Conservation (phyloP, 495 filamentous ascomycete genomes). For the Penicillium cosmopolitanum region DNA sequence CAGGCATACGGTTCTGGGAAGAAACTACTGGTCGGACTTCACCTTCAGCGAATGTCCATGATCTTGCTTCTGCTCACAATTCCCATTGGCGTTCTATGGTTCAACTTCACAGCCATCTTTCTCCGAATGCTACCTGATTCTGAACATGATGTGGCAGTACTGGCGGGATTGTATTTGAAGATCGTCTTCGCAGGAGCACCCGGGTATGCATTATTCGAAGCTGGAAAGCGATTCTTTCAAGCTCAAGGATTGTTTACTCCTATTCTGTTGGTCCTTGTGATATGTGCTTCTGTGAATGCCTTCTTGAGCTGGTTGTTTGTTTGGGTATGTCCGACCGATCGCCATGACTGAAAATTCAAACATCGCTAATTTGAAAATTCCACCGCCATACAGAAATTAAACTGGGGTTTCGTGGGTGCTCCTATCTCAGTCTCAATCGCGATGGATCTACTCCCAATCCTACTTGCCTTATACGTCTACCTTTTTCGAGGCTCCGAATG, state of each 20-base stretch:
- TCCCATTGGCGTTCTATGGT: constrained; percentile 66
- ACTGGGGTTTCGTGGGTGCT: constrained; percentile 62
- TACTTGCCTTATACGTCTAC: constrained; percentile 55
- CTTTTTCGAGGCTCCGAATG: constrained; percentile 53
- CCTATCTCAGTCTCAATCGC: constrained; percentile 58
- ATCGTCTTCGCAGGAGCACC: constrained; percentile 67
- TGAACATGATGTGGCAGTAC: constrained; percentile 59
- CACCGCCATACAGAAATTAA: constrained; percentile 29
- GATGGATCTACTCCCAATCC: constrained; percentile 54
- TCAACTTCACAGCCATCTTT: constrained; percentile 58
- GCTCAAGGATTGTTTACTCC: constrained; percentile 73
- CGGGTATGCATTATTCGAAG: constrained; percentile 70
- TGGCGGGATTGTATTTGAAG: constrained; percentile 69
- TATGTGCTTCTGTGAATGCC: constrained; percentile 68
- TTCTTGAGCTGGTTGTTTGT: constrained; percentile 72
- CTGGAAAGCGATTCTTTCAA: constrained; percentile 71
- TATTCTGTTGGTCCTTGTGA: constrained; percentile 65
- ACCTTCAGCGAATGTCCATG: constrained; percentile 70
- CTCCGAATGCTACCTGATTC: constrained; percentile 60
- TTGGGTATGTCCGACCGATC: constrained; percentile 46
- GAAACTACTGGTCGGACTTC: constrained; percentile 69
- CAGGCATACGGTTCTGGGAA: constrained; percentile 75
- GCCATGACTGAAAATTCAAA: background rate
- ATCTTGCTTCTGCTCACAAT: constrained; percentile 66
- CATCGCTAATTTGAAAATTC: background rate